Conservation (phyloP, 805 yeast species). For the Schizosaccharomyces octosporus region DNA sequence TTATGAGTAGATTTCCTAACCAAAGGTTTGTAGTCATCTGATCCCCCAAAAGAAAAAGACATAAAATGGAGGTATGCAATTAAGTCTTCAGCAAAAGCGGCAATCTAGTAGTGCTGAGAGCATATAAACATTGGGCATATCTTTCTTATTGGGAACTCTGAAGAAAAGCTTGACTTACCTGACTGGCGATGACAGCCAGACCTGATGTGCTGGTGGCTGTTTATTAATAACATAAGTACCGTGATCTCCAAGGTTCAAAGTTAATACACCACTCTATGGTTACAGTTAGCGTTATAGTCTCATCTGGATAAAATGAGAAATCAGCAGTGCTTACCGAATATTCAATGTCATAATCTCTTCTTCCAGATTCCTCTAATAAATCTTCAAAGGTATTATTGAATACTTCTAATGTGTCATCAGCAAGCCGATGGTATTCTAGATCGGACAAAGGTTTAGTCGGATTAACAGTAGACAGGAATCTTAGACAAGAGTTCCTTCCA, state of each 20-base stretch:
- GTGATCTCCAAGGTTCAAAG: slow-evolving; percentile 37
- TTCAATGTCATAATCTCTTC: slow-evolving; percentile 38
- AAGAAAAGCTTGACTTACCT: background rate
- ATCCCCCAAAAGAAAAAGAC: background rate
- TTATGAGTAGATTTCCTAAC: no score
- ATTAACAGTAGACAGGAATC: background rate
- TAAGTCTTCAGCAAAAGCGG: no score
- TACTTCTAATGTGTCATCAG: slow-evolving; percentile 7
- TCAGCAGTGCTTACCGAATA: slow-evolving; percentile 22
- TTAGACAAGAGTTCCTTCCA: background rate
- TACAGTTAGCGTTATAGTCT: background rate
- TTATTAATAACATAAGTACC: slow-evolving; percentile 86
- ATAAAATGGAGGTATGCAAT: background rate
- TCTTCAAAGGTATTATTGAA: slow-evolving; percentile 8
- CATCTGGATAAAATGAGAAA: background rate
- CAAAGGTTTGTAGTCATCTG: no score
- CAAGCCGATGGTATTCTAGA: slow-evolving; percentile 2
- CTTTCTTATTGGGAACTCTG: background rate
- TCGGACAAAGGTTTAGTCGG: slow-evolving; percentile 3
- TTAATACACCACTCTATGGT: slow-evolving; percentile 52
- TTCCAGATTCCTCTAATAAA: slow-evolving; percentile 10
- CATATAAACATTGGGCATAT: no score
- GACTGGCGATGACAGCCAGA: slow-evolving; percentile 77
- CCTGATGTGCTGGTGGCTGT: slow-evolving; percentile 92
- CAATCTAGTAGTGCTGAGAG: no score